Evolutionary conservation across 1,284 basidiomycete genomes (phyloP).

Genomic region (Cerrena zonata): DNA sequence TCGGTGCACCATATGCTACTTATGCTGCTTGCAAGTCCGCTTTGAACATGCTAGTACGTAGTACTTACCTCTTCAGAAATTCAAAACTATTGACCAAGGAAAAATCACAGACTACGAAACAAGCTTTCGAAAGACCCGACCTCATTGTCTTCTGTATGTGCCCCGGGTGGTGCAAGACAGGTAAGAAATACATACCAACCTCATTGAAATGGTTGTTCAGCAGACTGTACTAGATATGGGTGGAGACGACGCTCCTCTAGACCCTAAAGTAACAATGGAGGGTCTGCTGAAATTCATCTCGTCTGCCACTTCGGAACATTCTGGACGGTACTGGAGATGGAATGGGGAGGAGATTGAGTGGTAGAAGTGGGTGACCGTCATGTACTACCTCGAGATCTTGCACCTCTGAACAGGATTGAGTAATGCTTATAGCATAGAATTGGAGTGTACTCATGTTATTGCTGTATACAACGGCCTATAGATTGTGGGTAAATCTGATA

Average conservation of each 20-base stretch:
- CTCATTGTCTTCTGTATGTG: slow-evolving; percentile 22
- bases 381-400: too few relatives aligned
- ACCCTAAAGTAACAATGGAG: slow-evolving; percentile 24
- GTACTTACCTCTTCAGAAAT: too few relatives aligned
- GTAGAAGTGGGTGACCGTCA: too few relatives aligned
- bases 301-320: background rate
- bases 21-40: slow-evolving; percentile 28
- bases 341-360: background rate
- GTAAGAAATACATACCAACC: slow-evolving; percentile 12
- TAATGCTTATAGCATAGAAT: too few relatives aligned
- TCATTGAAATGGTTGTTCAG: background rate
- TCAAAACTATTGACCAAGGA: too few relatives aligned
- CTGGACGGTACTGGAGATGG: slow-evolving; percentile 8
- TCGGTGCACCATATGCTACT: slow-evolving; percentile 18
- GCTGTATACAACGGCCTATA: too few relatives aligned
- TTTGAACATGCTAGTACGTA: slow-evolving; percentile 27
- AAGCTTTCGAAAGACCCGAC: slow-evolving; percentile 21
- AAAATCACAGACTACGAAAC: slow-evolving; percentile 33
- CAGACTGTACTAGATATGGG: slow-evolving; percentile 24
- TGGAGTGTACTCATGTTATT: too few relatives aligned
- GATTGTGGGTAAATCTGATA: too few relatives aligned
- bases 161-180: slow-evolving; percentile 30
- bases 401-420: too few relatives aligned
- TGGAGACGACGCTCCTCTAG: slow-evolving; percentile 26
- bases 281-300: slow-evolving; percentile 22